These are phyloP conservation scores for Boeremia lycopersici DNA, from an alignment of 2,329 filamentous ascomycete species.

Conservation along the genomic window DNA sequence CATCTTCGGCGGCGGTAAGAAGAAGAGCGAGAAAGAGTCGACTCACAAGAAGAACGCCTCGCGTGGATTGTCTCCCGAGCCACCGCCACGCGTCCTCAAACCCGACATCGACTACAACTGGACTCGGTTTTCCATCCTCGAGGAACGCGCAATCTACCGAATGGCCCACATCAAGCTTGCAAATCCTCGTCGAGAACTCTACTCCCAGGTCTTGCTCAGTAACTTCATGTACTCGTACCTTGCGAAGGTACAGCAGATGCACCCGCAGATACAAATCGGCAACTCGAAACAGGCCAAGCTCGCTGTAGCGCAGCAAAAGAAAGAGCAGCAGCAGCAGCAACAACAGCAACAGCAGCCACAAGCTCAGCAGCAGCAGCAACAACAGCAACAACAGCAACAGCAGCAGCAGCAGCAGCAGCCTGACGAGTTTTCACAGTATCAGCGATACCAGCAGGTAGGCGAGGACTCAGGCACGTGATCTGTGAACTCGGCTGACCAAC, in stretches of 20 bases:
- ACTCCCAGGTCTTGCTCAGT: conserved; percentile 93
- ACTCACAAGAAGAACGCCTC: conserved; percentile 74
- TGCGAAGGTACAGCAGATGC: conserved; percentile 98
- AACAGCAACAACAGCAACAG: conserved; percentile 23
- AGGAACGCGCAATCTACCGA: conserved; percentile 95
- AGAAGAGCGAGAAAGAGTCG: conserved; percentile 79
- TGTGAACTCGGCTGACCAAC: conserved; percentile 3
- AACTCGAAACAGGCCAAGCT: conserved; percentile 74
- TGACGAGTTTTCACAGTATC: conserved; percentile 42
- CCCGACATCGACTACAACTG: conserved; percentile 95
- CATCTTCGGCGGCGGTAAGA: conserved; percentile 88
- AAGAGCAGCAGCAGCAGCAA: conserved; percentile 45
- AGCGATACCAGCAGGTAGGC: conserved; percentile 37
- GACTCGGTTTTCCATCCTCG: conserved; percentile 91
- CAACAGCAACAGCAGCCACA: conserved; percentile 14
- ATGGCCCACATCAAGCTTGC: conserved; percentile 99
- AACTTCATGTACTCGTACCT: conserved; percentile 99
- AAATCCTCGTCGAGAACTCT: conserved; percentile 89
- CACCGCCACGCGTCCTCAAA: conserved; percentile 70
- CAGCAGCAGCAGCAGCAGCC: conserved; percentile 23
- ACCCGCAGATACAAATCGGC: conserved; percentile 92
- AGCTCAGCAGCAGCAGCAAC: conserved; percentile 17
- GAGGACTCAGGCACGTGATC: neutral
- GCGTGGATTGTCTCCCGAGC: conserved; percentile 79
- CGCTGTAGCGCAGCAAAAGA: conserved; percentile 56